Percentiles rank a stretch among this genome's conserved stretches.
Conservation (phyloP, 176 grass and related monocot genomes). For the Neostapfia colusana region DNA sequence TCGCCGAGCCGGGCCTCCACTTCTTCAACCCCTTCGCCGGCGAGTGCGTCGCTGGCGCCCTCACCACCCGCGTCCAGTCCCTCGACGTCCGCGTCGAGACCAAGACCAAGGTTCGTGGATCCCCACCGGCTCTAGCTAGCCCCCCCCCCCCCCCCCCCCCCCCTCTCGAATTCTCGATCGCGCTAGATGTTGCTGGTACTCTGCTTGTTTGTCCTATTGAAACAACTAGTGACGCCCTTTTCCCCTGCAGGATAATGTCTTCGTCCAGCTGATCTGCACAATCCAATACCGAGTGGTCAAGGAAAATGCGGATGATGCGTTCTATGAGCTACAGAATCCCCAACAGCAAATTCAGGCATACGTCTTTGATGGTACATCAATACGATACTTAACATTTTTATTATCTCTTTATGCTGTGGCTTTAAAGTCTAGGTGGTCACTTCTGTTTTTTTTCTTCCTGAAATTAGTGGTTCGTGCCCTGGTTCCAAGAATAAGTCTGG, state of each 20-base stretch:
- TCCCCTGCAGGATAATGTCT: constrained; percentile 81
- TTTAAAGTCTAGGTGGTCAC: constrained; percentile 20
- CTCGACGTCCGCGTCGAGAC: constrained; percentile 95
- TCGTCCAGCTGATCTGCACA: constrained; percentile 92
- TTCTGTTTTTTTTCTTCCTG: neutral
- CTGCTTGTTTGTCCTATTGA: neutral
- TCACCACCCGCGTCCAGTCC: constrained; percentile 88
- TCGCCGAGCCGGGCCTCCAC: constrained; percentile 78
- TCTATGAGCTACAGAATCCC: constrained; percentile 94
- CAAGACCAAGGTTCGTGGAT: constrained; percentile 77
- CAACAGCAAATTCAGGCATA: constrained; percentile 87
- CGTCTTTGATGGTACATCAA: constrained; percentile 85
- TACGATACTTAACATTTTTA: constrained; percentile 9
- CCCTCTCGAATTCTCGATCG: neutral
- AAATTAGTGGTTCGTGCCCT: constrained; percentile 82
- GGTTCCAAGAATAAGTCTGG: constrained; percentile 84
- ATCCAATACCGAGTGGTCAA: constrained; percentile 91
- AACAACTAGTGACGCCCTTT: constrained; percentile 19
- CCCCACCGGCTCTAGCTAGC: neutral
- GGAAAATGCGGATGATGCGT: constrained; percentile 89
- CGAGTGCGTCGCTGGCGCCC: constrained; percentile 72
- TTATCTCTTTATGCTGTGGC: neutral
- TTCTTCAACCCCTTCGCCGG: constrained; percentile 90
- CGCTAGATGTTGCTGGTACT: neutral
- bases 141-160: too few relatives aligned